Evolutionary conservation across 2,329 filamentous ascomycete species (phyloP).

Genomic region (Parasarocladium wereldwijsianum): DNA sequence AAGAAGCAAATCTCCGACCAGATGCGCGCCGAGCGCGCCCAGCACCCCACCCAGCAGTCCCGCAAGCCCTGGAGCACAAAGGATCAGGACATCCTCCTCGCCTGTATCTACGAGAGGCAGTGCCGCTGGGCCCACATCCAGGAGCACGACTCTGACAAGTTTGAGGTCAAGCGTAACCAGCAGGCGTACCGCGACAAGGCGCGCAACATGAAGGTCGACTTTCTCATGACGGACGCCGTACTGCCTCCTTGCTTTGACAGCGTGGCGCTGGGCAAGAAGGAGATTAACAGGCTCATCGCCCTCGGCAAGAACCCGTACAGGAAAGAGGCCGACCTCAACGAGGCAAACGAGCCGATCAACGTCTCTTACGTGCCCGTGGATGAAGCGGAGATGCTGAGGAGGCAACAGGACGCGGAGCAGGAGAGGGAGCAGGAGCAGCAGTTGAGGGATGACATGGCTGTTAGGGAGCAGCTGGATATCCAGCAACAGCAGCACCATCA

Average conservation of each 20-base stretch:
- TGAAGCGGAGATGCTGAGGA: no score
- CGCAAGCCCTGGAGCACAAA: conserved; percentile 25
- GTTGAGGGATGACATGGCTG: no score
- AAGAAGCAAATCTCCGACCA: not conserved
- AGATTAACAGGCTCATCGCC: conserved; percentile 23
- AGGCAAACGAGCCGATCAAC: conserved; percentile 21
- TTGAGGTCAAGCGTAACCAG: conserved; percentile 32
- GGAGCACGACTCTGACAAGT: conserved; percentile 15
- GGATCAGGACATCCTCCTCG: conserved; percentile 26
- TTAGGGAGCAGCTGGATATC: no score
- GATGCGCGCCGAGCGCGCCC: conserved; percentile 10
- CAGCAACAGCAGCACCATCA: no score
- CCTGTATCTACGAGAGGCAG: conserved; percentile 19
- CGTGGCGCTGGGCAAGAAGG: conserved; percentile 35
- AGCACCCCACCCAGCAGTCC: conserved; percentile 7
- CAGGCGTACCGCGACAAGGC: conserved; percentile 44
- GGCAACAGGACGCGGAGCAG: no score
- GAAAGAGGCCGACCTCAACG: conserved; percentile 29
- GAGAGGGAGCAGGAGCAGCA: no score
- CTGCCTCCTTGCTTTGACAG: conserved; percentile 34
- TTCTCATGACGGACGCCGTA: conserved; percentile 26
- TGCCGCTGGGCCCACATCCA: conserved; percentile 19
- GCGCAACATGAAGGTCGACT: conserved; percentile 39
- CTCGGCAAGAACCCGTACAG: conserved; percentile 34
- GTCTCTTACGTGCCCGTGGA: conserved; percentile 8